Conservation (phyloP, 1,284 basidiomycete species). For the Ustilago vetiveriae region DNA sequence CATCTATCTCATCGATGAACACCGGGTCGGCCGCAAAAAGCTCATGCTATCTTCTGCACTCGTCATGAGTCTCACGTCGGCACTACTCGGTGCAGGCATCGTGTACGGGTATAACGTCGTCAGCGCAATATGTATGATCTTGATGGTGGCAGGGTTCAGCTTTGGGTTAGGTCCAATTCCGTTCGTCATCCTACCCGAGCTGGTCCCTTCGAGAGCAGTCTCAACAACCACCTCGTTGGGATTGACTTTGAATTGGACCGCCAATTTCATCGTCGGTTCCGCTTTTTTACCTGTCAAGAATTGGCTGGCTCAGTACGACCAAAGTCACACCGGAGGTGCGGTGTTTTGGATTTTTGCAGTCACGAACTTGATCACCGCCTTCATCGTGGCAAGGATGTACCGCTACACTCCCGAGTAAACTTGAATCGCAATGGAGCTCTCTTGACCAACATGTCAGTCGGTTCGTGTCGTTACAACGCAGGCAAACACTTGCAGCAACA, state of each 20-base stretch:
- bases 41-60: conserved; percentile 69
- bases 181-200: conserved; percentile 90
- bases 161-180: conserved; percentile 89
- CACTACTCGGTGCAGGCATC: conserved; percentile 78
- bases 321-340: conserved; percentile 48
- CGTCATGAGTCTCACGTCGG: conserved; percentile 76
- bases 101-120: conserved; percentile 70
- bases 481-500: not conserved
- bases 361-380: conserved; percentile 43
- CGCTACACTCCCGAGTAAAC: conserved; percentile 23
- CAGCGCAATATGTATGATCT: conserved; percentile 79
- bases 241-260: conserved; percentile 84
- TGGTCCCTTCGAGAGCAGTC: conserved; percentile 77
- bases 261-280: conserved; percentile 83
- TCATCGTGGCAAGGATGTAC: conserved; percentile 46
- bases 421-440: not conserved
- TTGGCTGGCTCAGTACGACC: conserved; percentile 70
- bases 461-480: too few species aligned
- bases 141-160: conserved; percentile 89
- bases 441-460: too few species aligned
- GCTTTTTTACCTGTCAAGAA: conserved; percentile 84
- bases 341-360: conserved; percentile 57
- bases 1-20: conserved; percentile 78
- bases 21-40: conserved; percentile 70
- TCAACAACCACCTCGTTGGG: conserved; percentile 84